Conservation (phyloP, 1,139 yeast genomes). For the Saccharomyces pastorianus region DNA sequence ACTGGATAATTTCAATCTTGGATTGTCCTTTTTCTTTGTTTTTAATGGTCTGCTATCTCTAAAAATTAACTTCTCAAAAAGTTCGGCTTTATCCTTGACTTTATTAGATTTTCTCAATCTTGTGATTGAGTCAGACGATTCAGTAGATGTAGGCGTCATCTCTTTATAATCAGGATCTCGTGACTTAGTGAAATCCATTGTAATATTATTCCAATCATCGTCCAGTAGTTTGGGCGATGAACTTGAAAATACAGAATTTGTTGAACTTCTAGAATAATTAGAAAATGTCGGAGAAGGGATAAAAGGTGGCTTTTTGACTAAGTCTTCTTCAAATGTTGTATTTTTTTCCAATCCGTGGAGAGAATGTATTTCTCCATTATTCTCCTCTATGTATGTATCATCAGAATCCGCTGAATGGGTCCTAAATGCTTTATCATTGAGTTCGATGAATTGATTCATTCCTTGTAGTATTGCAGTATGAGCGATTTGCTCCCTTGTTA, state of each 20-base stretch:
- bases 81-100: slow-evolving; percentile 28
- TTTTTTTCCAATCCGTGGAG: background rate
- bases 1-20: background rate
- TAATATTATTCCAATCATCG: slow-evolving; percentile 19
- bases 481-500: background rate
- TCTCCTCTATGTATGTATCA: slow-evolving; percentile 2
- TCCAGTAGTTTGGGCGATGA: slow-evolving; percentile 17
- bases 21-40: slow-evolving; percentile 4
- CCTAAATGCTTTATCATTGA: background rate
- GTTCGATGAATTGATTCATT: background rate
- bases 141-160: slow-evolving; percentile 5
- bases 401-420: background rate
- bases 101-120: slow-evolving; percentile 25
- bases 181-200: slow-evolving; percentile 11
- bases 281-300: slow-evolving; percentile 20
- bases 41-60: slow-evolving; percentile 1
- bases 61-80: slow-evolving; percentile 26
- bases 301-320: slow-evolving; percentile 3
- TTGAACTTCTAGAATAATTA: slow-evolving; percentile 20
- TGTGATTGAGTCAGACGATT: slow-evolving; percentile 15
- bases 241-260: slow-evolving; percentile 26
- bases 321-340: background rate
- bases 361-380: slow-evolving; percentile 8
- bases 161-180: slow-evolving; percentile 2
- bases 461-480: background rate